A percentile compares a stretch with the other conserved stretches of the same genome.
These are phyloP conservation scores for Kodamaea kakaduensis DNA, from an alignment of 805 yeast genomes.

Conservation along the genomic window DNA sequence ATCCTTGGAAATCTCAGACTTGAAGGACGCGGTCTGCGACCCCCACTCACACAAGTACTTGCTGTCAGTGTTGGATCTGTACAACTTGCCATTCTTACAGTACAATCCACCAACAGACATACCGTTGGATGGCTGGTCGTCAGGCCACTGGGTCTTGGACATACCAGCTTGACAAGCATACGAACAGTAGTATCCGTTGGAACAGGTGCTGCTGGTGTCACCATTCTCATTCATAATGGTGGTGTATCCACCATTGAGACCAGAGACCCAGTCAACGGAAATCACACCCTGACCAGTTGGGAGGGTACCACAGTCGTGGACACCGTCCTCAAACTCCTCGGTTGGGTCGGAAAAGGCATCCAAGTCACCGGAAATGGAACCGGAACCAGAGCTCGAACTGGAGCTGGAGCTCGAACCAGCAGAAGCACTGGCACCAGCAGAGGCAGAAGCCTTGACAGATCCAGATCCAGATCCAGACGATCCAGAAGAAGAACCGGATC, in stretches of 20 bases:
- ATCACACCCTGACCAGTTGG: slow-evolving; percentile 76
- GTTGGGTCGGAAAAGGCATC: slow-evolving; percentile 46
- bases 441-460: slow-evolving; percentile 3
- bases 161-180: slow-evolving; percentile 77
- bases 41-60: slow-evolving; percentile 67
- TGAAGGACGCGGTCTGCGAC: slow-evolving; percentile 49
- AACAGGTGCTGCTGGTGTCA: slow-evolving; percentile 46
- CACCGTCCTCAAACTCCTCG: slow-evolving; percentile 63
- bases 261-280: slow-evolving; percentile 48
- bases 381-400: slow-evolving; percentile 19
- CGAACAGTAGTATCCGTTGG: slow-evolving; percentile 69
- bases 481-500: neutral
- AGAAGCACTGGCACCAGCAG: slow-evolving; percentile 3
- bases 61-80: slow-evolving; percentile 51
- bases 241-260: slow-evolving; percentile 38
- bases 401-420: slow-evolving; percentile 20
- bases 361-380: slow-evolving; percentile 51
- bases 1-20: slow-evolving; percentile 44
- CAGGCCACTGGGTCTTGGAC: slow-evolving; percentile 81
- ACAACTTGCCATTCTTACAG: slow-evolving; percentile 59
- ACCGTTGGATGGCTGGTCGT: slow-evolving; percentile 58
- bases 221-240: slow-evolving; percentile 47
- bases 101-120: slow-evolving; percentile 68
- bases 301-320: slow-evolving; percentile 60
- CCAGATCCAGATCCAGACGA: neutral